phyloP scores from a whole-genome alignment of 305 asterid genomes.

The Fraxinus dipetala region DNA sequence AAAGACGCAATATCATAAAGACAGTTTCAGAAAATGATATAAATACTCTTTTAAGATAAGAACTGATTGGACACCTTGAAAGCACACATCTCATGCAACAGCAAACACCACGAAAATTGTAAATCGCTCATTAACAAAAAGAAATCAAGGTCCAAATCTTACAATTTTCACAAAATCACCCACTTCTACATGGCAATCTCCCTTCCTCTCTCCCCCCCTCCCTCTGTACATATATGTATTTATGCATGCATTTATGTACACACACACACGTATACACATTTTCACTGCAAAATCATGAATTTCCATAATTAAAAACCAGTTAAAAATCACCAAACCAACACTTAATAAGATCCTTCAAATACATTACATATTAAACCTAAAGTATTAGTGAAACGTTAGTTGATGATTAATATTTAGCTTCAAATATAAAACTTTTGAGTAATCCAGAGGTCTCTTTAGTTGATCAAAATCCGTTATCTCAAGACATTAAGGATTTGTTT shows the following conservation, averaged over 20 bases:
- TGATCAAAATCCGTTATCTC: conserved; percentile 11
- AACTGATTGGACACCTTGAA: conserved; percentile 21
- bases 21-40: background rate
- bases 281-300: background rate
- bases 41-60: conserved; percentile 4
- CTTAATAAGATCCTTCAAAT: background rate
- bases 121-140: background rate
- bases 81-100: conserved; percentile 18
- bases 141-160: conserved; percentile 5
- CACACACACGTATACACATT: background rate
- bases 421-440: conserved; percentile 7
- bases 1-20: conserved; percentile 12
- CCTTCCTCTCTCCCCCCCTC: conserved; percentile 6
- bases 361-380: background rate
- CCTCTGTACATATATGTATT: background rate
- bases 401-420: background rate
- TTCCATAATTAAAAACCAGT: background rate
- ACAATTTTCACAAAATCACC: conserved; percentile 14
- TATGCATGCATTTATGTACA: background rate
- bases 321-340: background rate
- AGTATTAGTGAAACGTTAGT: background rate
- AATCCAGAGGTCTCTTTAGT: conserved; percentile 6
- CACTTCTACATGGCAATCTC: conserved; percentile 3
- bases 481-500: conserved; percentile 3
- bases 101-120: conserved; percentile 1